A percentile compares a stretch with the other conserved stretches of the same genome.
These are phyloP conservation scores for Salmacisia buchloeana DNA, from an alignment of 1,284 basidiomycete genomes.

Conservation along the genomic window DNA sequence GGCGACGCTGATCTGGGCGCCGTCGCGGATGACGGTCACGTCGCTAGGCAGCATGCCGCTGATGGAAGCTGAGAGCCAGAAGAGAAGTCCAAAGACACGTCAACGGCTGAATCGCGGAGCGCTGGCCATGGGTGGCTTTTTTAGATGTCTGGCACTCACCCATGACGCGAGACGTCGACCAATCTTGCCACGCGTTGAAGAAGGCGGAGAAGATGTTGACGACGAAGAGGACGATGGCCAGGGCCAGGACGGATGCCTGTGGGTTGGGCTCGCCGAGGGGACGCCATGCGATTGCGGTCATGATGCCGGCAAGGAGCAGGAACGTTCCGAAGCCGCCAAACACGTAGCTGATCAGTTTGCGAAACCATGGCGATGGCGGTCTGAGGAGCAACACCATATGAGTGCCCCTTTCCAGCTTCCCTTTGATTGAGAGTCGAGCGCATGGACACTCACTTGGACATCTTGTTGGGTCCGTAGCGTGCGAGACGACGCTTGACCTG, in stretches of 20 bases:
- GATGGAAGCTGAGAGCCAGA: slow-evolving; percentile 54
- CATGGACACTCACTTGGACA: slow-evolving; percentile 47
- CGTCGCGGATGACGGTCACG: slow-evolving; percentile 61
- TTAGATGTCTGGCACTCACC: too few species aligned
- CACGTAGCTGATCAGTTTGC: slow-evolving; percentile 57
- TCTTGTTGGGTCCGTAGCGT: slow-evolving; percentile 56
- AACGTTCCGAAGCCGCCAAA: slow-evolving; percentile 62
- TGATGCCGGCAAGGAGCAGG: slow-evolving; percentile 57
- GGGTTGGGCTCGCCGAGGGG: slow-evolving; percentile 57
- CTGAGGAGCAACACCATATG: background rate
- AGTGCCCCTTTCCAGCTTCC: background rate
- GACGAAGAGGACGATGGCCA: slow-evolving; percentile 51
- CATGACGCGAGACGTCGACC: slow-evolving; percentile 30
- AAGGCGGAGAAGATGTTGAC: slow-evolving; percentile 53
- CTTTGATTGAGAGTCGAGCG: background rate
- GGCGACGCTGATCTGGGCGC: slow-evolving; percentile 59
- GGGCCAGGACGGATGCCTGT: slow-evolving; percentile 57
- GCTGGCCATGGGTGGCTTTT: too few species aligned
- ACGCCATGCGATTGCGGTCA: slow-evolving; percentile 55
- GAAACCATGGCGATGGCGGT: slow-evolving; percentile 56
- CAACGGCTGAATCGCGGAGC: background rate
- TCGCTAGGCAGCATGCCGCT: slow-evolving; percentile 28
- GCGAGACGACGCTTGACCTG: slow-evolving; percentile 57
- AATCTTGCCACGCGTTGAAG: slow-evolving; percentile 56
- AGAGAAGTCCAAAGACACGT: slow-evolving; percentile 52